phyloP scores from a whole-genome alignment of 2,329 filamentous ascomycete species.

The Hypoxylon sp. region DNA sequence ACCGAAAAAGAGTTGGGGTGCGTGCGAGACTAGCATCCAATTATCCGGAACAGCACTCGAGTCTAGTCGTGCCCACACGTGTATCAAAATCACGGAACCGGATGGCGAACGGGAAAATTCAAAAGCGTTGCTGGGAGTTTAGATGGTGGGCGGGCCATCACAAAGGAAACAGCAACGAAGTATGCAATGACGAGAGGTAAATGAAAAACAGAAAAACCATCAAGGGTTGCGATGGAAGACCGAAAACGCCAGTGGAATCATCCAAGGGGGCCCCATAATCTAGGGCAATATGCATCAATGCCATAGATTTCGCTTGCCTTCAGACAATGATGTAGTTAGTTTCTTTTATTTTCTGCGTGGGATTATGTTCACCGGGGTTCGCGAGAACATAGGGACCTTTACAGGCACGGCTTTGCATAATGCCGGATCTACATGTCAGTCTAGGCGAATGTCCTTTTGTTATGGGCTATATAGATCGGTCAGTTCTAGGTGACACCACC shows the following conservation, averaged over 20 bases:
- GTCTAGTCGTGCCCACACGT: conserved; percentile 6
- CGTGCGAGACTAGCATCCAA: conserved; percentile 4
- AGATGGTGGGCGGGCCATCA: conserved; percentile 14
- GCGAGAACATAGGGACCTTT: conserved; percentile 32
- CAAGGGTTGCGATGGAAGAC: conserved; percentile 13
- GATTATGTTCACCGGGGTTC: conserved; percentile 18
- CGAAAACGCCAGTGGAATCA: conserved; percentile 16
- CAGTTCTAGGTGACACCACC: conserved; percentile 22
- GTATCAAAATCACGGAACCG: conserved; percentile 11
- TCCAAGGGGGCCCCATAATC: conserved; percentile 16
- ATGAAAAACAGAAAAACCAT: conserved; percentile 17
- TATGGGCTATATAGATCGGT: conserved; percentile 38
- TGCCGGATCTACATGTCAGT: conserved; percentile 31
- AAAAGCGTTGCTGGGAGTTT: conserved; percentile 11
- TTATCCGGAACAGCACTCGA: conserved; percentile 2
- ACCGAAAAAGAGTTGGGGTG: conserved; percentile 1
- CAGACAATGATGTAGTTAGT: conserved; percentile 33
- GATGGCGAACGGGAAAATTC: conserved; percentile 5
- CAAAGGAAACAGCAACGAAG: conserved; percentile 24
- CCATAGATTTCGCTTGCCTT: conserved; percentile 38
- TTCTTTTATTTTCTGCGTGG: conserved; percentile 30
- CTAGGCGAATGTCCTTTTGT: conserved; percentile 38
- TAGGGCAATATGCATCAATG: conserved; percentile 18
- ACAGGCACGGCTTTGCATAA: conserved; percentile 34
- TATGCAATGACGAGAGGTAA: conserved; percentile 33